These are phyloP conservation scores for Moringa oleifera DNA, from an alignment of 345 rosid species.

Conservation along the genomic window DNA sequence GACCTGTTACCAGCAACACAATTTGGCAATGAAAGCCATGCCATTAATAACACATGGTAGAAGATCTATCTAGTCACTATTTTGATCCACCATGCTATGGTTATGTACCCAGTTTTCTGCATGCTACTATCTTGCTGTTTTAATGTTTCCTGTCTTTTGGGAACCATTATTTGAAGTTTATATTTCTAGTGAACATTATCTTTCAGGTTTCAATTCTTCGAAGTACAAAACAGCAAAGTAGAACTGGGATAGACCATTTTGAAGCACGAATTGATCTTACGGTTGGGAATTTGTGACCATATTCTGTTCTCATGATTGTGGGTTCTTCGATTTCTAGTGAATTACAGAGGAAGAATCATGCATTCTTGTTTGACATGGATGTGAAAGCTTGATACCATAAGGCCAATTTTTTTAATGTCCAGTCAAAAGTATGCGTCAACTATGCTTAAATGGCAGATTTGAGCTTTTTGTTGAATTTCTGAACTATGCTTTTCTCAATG, in stretches of 20 bases:
- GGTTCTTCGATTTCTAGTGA: background rate
- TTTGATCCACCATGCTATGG: too few species aligned
- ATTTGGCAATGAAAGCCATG: too few species aligned
- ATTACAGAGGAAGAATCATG: background rate
- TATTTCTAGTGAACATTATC: slow-evolving; percentile 10
- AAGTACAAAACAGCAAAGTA: slow-evolving; percentile 30
- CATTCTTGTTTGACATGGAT: background rate
- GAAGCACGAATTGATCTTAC: slow-evolving; percentile 82
- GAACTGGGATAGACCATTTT: slow-evolving; percentile 50
- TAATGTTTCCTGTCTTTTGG: background rate
- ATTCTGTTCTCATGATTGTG: too few species aligned
- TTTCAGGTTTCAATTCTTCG: slow-evolving; percentile 73
- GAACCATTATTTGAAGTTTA: background rate
- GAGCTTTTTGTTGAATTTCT: too few species aligned
- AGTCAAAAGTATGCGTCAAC: too few species aligned
- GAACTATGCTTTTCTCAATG: too few species aligned
- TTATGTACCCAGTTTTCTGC: too few species aligned
- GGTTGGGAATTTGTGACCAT: background rate
- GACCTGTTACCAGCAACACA: too few species aligned
- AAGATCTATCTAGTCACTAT: too few species aligned
- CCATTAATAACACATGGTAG: too few species aligned
- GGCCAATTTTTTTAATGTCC: too few species aligned
- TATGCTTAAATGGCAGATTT: too few species aligned
- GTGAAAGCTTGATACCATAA: background rate
- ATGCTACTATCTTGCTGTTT: background rate